Conservation (phyloP, 2,329 filamentous ascomycete species). For the Sarocladium strictum region DNA sequence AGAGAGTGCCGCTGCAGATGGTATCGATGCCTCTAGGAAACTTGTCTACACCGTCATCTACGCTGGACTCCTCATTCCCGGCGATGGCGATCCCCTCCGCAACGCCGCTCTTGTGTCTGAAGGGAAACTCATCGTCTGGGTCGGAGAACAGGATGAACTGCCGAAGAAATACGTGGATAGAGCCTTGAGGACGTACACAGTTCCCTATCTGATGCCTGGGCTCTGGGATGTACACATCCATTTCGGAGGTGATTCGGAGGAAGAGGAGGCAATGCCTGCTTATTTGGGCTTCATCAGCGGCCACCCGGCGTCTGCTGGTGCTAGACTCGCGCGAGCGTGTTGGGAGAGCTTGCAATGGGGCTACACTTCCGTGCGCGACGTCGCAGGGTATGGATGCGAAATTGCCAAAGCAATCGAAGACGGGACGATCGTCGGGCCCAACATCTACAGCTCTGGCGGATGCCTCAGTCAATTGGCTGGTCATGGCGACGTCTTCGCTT, state of each 20-base stretch:
- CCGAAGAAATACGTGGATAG: slow-evolving; percentile 22
- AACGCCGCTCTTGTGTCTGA: slow-evolving; percentile 30
- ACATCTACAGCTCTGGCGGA: slow-evolving; percentile 40
- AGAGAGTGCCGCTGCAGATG: background rate
- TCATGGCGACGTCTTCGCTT: slow-evolving; percentile 34
- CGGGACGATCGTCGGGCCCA: slow-evolving; percentile 38
- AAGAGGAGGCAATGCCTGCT: slow-evolving; percentile 17
- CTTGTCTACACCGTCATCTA: slow-evolving; percentile 26
- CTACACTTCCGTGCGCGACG: slow-evolving; percentile 44
- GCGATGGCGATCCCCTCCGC: slow-evolving; percentile 26
- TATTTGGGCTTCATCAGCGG: slow-evolving; percentile 19
- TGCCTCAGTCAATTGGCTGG: slow-evolving; percentile 41
- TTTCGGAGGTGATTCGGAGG: slow-evolving; percentile 30
- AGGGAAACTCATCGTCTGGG: slow-evolving; percentile 31
- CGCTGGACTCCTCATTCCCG: slow-evolving; percentile 29
- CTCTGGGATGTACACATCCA: slow-evolving; percentile 49
- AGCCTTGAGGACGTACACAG: slow-evolving; percentile 20
- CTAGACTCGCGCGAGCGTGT: slow-evolving; percentile 32
- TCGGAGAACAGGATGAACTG: slow-evolving; percentile 24
- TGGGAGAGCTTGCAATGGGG: slow-evolving; percentile 36
- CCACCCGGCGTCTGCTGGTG: slow-evolving; percentile 26
- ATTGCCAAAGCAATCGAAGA: slow-evolving; percentile 35
- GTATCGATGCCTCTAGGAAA: slow-evolving; percentile 16
- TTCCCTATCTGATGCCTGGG: slow-evolving; percentile 42
- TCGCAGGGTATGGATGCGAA: slow-evolving; percentile 40